Evolutionary conservation across 345 rosid genomes (phyloP), one percentile per base, ranked within the genome.

Genomic region (Viola odorata): DNA sequence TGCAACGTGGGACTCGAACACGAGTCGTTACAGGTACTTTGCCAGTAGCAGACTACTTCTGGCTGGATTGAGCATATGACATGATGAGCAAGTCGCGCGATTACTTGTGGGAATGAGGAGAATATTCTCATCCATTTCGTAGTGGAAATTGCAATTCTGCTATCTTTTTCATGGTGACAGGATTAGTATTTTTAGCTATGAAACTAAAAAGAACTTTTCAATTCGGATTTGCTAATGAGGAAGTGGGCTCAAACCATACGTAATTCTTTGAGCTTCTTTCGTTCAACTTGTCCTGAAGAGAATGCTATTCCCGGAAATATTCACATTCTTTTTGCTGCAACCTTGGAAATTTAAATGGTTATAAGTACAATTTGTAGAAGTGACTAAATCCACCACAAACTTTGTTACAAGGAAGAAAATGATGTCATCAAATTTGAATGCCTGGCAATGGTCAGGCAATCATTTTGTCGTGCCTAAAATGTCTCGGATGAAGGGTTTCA

Each of bases 291-390:
- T 16, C 38, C 47, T 44, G 55, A 40, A 23, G 37, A 11, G 13
- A 62, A 61, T 60, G 69, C 70, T 53, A 69, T 65, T 61, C 74
- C 59, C 68, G 37, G 47, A 40, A 40, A 61, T 65, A 65, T 61
- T 69, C 58, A 37, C 37, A 13, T 66, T 23, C 32, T 45, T 59
- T 61, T 39, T 41, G 7, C 41, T 16, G 47, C 7, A 44, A 44
- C 7, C 9, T 4, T 42, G 17, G 4, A 10, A 6, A 41, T 7
- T 15, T 12, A 5, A 16, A 3, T 23, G 5, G 40, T 42, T 48
- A 37, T 7, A 16, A 6, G 7, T 9, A 4, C 32, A 41, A 11
- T 23, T 23, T 23, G 32, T 23, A 23, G 32, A 23, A 23, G 32
- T 23, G 32, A 23, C 32, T 2, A 51, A 38, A 37, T 52, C 52